phyloP scores from a whole-genome alignment of 176 grass and related monocot species.

The Cymbopogon citratus region DNA sequence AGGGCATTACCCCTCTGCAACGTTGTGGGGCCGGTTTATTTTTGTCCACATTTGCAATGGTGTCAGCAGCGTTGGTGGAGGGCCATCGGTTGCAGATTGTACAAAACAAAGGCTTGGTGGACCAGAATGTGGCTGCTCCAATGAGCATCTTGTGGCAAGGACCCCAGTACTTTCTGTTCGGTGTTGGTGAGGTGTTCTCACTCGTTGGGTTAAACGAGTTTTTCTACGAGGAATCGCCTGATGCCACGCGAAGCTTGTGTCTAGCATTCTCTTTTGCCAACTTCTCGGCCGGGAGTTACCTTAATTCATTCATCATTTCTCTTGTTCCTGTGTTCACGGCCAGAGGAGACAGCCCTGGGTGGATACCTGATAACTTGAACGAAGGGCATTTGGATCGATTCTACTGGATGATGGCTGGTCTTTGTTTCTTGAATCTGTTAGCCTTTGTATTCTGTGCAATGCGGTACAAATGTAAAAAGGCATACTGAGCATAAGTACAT shows the following conservation, averaged over 20 bases:
- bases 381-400: conserved; percentile 62
- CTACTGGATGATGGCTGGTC: conserved; percentile 46
- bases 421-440: conserved; percentile 37
- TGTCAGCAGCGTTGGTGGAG: conserved; percentile 54
- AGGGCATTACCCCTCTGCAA: conserved; percentile 47
- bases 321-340: conserved; percentile 35
- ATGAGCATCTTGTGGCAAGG: conserved; percentile 63
- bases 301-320: conserved; percentile 57
- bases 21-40: conserved; percentile 44
- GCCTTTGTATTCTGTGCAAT: conserved; percentile 35
- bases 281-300: conserved; percentile 38
- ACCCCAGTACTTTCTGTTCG: conserved; percentile 58
- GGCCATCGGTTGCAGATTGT: conserved; percentile 29
- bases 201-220: conserved; percentile 43
- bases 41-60: conserved; percentile 44
- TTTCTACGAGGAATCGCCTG: conserved; percentile 61
- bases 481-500: not conserved
- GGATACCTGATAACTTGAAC: conserved; percentile 67
- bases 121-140: conserved; percentile 17
- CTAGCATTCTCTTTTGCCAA: conserved; percentile 38
- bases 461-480: conserved; percentile 41
- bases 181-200: conserved; percentile 49
- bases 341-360: conserved; percentile 39
- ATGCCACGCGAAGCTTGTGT: conserved; percentile 50
- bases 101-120: conserved; percentile 19